Conservation (phyloP, 345 rosid species). For the Brassica incana region DNA sequence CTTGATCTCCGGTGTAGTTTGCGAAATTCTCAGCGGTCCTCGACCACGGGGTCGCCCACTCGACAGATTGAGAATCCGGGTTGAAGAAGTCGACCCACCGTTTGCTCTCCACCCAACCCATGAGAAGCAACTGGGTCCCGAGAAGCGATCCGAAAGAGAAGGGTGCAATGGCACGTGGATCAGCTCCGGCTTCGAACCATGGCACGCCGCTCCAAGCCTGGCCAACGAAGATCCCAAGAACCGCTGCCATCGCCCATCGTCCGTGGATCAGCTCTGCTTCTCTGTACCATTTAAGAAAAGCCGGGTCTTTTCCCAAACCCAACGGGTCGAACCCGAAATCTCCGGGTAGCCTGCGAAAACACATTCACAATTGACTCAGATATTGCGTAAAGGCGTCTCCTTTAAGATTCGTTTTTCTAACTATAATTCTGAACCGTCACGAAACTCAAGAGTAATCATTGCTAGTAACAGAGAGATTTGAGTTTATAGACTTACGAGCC, state of each 20-base stretch:
- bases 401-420: neutral
- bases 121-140: constrained; percentile 82
- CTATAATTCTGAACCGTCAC: neutral
- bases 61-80: constrained; percentile 90
- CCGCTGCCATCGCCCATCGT: constrained; percentile 93
- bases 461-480: neutral
- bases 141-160: constrained; percentile 87
- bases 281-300: constrained; percentile 95
- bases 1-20: constrained; percentile 86
- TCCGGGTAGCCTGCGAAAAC: constrained; percentile 74
- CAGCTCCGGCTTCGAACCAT: constrained; percentile 98
- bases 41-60: constrained; percentile 99
- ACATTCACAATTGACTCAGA: constrained; percentile 1
- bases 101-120: constrained; percentile 99
- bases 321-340: constrained; percentile 94
- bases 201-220: constrained; percentile 98
- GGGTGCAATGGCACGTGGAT: constrained; percentile 79
- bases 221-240: constrained; percentile 85
- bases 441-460: neutral
- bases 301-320: constrained; percentile 94
- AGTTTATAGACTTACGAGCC: constrained; percentile 80
- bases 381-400: neutral
- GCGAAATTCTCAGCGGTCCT: constrained; percentile 83
- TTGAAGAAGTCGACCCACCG: constrained; percentile 97
- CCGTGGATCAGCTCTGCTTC: constrained; percentile 99